phyloP scores from a whole-genome alignment of 1,284 basidiomycete species.

The Leccinum solheimii region DNA sequence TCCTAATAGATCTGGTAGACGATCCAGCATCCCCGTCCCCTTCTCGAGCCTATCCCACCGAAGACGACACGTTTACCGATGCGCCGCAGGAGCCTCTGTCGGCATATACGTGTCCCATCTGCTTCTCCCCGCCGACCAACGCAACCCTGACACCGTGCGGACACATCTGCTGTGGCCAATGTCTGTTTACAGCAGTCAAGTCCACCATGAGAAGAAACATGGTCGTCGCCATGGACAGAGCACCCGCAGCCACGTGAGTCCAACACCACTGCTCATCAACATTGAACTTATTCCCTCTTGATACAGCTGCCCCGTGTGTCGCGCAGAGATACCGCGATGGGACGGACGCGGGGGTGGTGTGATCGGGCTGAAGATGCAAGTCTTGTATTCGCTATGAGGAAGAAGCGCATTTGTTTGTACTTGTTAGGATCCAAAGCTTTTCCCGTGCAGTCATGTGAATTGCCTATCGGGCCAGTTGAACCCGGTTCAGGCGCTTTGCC shows the following conservation, averaged over 20 bases:
- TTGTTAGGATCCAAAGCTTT: conserved; percentile 26
- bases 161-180: conserved; percentile 73
- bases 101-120: conserved; percentile 72
- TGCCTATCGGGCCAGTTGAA: not conserved
- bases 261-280: not conserved
- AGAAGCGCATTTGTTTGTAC: conserved; percentile 20
- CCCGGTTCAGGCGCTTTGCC: not conserved
- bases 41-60: not conserved
- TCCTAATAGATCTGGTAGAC: not conserved
- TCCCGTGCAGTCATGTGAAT: conserved; percentile 27
- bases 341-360: conserved; percentile 66
- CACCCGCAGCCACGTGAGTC: conserved; percentile 46
- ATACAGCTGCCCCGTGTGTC: conserved; percentile 62
- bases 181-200: conserved; percentile 72
- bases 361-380: conserved; percentile 54
- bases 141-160: conserved; percentile 78
- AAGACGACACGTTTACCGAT: not conserved
- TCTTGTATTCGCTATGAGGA: conserved; percentile 42
- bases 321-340: conserved; percentile 61
- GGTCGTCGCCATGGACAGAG: conserved; percentile 40
- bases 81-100: conserved; percentile 50
- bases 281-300: not conserved
- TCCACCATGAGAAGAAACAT: conserved; percentile 55
- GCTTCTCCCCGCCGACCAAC: conserved; percentile 70
- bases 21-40: not conserved